Conservation (phyloP, 495 filamentous ascomycete species). For the Hypoxylon cercidicola region DNA sequence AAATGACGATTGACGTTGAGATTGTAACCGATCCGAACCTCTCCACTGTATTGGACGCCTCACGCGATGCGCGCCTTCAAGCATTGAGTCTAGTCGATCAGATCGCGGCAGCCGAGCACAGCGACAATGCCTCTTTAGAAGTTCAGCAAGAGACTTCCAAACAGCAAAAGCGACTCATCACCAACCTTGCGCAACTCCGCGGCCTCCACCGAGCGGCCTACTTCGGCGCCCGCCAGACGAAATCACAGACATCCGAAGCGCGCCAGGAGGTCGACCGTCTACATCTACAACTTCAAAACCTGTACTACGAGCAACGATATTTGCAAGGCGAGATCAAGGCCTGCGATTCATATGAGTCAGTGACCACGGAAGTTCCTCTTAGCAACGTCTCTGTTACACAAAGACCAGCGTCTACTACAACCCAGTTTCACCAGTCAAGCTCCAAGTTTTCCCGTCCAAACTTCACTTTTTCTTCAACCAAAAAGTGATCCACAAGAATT, state of each 20-base stretch:
- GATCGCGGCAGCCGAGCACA: conserved; percentile 45
- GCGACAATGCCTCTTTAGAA: conserved; percentile 56
- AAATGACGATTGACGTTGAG: conserved; percentile 58
- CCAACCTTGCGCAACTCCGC: conserved; percentile 83
- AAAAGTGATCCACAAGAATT: not conserved
- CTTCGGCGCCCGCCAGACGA: conserved; percentile 84
- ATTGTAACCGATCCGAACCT: conserved; percentile 78
- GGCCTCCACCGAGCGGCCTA: conserved; percentile 83
- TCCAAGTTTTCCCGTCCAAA: not conserved
- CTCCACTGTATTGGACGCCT: conserved; percentile 74
- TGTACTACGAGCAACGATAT: conserved; percentile 95
- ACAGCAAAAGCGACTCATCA: conserved; percentile 81
- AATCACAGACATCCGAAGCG: conserved; percentile 83
- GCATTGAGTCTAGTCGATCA: conserved; percentile 76
- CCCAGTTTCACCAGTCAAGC: conserved; percentile 1
- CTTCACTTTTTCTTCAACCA: not conserved
- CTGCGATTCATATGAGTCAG: conserved; percentile 92
- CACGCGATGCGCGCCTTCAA: conserved; percentile 74
- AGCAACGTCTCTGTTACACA: not conserved
- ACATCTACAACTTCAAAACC: conserved; percentile 92
- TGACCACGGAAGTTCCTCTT: conserved; percentile 31
- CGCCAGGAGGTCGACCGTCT: conserved; percentile 90
- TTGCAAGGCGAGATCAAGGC: conserved; percentile 88
- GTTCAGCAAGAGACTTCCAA: conserved; percentile 72
- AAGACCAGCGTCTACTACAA: conserved; percentile 5